A percentile compares a stretch with the other conserved stretches of the same genome.
These are phyloP conservation scores for Clarkia xantiana DNA, from an alignment of 345 rosid species.

Conservation along the genomic window DNA sequence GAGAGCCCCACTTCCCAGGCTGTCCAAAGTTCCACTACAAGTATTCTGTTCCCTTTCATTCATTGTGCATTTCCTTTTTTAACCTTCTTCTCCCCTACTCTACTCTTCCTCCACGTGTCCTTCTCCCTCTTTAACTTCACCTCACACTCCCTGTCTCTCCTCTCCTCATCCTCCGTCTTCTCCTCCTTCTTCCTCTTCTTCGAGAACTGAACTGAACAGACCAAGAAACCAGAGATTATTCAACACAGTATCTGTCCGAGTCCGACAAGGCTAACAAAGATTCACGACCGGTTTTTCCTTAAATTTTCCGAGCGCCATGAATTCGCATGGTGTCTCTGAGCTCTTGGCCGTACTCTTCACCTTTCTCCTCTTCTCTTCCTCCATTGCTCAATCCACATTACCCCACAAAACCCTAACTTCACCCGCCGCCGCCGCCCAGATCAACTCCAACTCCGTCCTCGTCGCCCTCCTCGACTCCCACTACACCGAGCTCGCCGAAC, in stretches of 20 bases:
- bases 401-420: slow-evolving; percentile 6
- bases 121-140: background rate
- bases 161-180: background rate
- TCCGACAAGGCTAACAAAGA: background rate
- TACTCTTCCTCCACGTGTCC: slow-evolving; percentile 6
- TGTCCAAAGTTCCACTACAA: slow-evolving; percentile 12
- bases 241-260: background rate
- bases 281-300: background rate
- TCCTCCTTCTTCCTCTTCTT: background rate
- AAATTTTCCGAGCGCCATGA: slow-evolving; percentile 28
- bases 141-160: background rate
- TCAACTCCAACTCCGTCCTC: slow-evolving; percentile 87
- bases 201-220: background rate
- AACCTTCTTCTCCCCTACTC: background rate
- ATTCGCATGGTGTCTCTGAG: slow-evolving; percentile 27
- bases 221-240: no score
- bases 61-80: background rate
- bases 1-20: slow-evolving; percentile 40
- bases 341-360: slow-evolving; percentile 2
- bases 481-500: slow-evolving; percentile 81
- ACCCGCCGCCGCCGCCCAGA: slow-evolving; percentile 19
- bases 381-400: slow-evolving; percentile 26
- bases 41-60: background rate
- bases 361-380: slow-evolving; percentile 13
- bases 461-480: slow-evolving; percentile 93